Base-by-base conservation (phyloP, 257 asterid genomes). In the Solanum microdontum region DNA sequence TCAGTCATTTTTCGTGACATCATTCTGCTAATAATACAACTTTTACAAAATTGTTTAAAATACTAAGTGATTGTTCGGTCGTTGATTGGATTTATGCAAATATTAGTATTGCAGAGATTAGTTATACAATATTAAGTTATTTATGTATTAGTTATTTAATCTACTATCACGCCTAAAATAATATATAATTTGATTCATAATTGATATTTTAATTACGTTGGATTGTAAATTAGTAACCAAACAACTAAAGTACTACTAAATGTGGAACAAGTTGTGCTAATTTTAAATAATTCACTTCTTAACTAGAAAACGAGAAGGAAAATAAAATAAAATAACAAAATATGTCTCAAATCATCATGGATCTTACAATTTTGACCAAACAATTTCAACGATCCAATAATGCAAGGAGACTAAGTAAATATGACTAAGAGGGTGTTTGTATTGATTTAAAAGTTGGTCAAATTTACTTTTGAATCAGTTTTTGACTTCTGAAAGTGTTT, bases 11-110 rank as follows among this genome's bases (percentile, higher is more conserved):
- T 62, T 62, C 0, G 30, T 34, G 82, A 34, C 45, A 73, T 9
- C 45, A 33, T 72, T 33, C 79, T 23, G 26, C 14, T 10, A 33
- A 21, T 12, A 21, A 21, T 34, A 74, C 19, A 8, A 74, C 48
- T 21, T 74, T 34, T 10, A 10, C 30, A 37, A 74, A 34, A 1
- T 2, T 74, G 8, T 74, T 8, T 34, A 34, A 34, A 34, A 19
- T 6, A 2, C 2, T 6, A 69, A 33, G 11, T 9, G 10, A 2
- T 11, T 5, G 73, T 24, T 66, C 7, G 4, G 0, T 24, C 1
- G 2, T 0, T 64, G 2, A 1, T 11, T 64, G 1, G 3, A 64
- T 0, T 10, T 64, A 24, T 64, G 6, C 1, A 60, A 23, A 2
- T 5, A 24, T 64, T 64, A 11, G 0, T 64, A 64, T 24, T 24